Percentiles rank a stretch among this genome's conserved stretches.
Conservation (phyloP, 176 grass and related monocot species). For the Typha latifolia region DNA sequence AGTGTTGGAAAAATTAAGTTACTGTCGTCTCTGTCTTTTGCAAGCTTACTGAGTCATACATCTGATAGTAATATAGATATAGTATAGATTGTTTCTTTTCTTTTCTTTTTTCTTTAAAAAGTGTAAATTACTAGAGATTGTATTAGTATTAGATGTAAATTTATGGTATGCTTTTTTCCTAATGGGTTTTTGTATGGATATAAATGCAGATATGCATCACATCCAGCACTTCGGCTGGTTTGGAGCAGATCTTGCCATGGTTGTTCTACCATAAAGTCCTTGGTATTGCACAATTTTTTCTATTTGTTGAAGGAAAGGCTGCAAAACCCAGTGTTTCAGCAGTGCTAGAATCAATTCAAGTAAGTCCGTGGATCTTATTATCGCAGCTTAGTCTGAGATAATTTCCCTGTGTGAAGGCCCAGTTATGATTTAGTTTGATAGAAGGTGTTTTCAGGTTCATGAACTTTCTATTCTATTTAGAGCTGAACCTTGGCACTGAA, state of each 20-base stretch:
- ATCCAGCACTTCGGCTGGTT: slow-evolving; percentile 76
- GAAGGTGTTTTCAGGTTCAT: neutral
- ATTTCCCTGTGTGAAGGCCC: too few species aligned
- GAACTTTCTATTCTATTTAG: neutral
- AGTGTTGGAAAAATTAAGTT: too few species aligned
- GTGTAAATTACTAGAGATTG: neutral
- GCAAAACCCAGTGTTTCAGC: slow-evolving; percentile 60
- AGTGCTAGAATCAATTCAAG: slow-evolving; percentile 80
- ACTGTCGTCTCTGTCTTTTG: too few species aligned
- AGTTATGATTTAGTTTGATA: too few species aligned
- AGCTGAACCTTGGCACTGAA: slow-evolving; percentile 7
- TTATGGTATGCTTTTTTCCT: neutral
- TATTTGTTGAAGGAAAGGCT: slow-evolving; percentile 90
- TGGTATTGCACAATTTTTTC: slow-evolving; percentile 71
- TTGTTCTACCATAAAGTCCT: slow-evolving; percentile 92
- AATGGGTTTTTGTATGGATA: neutral
- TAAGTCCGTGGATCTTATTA: slow-evolving; percentile 18
- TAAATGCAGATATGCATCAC: slow-evolving; percentile 52
- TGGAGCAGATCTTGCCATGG: slow-evolving; percentile 94
- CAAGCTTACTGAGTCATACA: too few species aligned
- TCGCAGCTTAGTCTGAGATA: neutral
- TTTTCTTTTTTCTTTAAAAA: neutral
- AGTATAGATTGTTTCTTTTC: too few species aligned
- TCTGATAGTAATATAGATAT: too few species aligned
- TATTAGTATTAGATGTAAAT: neutral